Percentiles rank a stretch among this genome's conserved stretches.
phyloP scores from a whole-genome alignment of 139 green algal genomes.

The Coelastrella sp. region DNA sequence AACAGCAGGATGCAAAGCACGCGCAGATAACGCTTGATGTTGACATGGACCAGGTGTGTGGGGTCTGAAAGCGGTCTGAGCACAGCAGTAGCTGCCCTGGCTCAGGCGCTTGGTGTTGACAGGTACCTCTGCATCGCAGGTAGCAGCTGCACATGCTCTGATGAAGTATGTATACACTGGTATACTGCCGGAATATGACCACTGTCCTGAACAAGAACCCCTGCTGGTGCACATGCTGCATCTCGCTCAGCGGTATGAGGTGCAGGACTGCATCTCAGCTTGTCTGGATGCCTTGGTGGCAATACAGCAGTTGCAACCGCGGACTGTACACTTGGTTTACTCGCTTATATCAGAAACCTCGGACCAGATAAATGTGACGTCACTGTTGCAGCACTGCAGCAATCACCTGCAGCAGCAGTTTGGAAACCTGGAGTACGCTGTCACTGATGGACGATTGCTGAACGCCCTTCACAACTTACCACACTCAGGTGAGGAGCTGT shows the following conservation, averaged over 20 bases:
- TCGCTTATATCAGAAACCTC: background rate
- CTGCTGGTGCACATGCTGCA: constrained; percentile 47
- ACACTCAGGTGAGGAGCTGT: background rate
- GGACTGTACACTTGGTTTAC: constrained; percentile 12
- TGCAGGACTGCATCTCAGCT: background rate
- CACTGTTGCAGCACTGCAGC: constrained; percentile 19
- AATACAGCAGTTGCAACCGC: constrained; percentile 2
- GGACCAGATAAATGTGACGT: background rate
- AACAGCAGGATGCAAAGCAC: background rate
- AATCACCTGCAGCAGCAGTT: constrained; percentile 34
- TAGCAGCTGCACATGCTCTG: constrained; percentile 16
- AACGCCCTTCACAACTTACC: background rate
- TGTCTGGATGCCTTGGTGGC: constrained; percentile 17
- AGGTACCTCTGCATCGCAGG: no score
- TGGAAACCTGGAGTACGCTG: constrained; percentile 19
- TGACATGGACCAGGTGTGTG: background rate
- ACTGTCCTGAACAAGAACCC: background rate
- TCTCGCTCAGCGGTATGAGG: constrained; percentile 7
- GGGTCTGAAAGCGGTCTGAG: no score
- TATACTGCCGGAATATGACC: background rate
- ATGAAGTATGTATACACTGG: constrained; percentile 41
- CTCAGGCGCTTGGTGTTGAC: no score
- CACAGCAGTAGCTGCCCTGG: no score
- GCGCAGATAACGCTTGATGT: background rate
- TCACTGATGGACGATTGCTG: background rate